phyloP scores from a whole-genome alignment of 805 yeast species.

The Komagataella ulmi region DNA sequence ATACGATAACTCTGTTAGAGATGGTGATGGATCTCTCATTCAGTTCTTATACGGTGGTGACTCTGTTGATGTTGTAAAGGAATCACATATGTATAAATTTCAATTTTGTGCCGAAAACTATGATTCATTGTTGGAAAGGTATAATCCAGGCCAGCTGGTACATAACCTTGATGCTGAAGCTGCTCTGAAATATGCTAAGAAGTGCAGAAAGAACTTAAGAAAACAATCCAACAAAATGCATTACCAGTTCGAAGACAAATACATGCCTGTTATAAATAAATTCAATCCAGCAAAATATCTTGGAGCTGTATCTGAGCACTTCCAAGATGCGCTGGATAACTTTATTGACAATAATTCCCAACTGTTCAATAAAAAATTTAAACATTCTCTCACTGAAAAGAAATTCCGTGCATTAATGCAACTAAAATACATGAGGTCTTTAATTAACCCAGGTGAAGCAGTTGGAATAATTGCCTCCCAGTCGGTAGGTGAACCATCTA shows the following conservation, averaged over 20 bases:
- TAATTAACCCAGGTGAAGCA: slow-evolving; percentile 92
- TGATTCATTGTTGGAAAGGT: slow-evolving; percentile 73
- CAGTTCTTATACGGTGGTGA: slow-evolving; percentile 98
- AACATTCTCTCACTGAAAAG: slow-evolving; percentile 42
- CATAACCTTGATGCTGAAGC: slow-evolving; percentile 74
- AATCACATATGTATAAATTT: slow-evolving; percentile 88
- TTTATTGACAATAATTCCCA: slow-evolving; percentile 45
- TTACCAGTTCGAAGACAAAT: slow-evolving; percentile 46
- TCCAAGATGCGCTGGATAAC: slow-evolving; percentile 66
- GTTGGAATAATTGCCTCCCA: slow-evolving; percentile 98
- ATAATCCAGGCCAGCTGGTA: slow-evolving; percentile 63
- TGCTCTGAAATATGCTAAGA: slow-evolving; percentile 73
- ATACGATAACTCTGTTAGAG: slow-evolving; percentile 92
- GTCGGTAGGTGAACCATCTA: slow-evolving; percentile 97
- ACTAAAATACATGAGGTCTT: slow-evolving; percentile 92
- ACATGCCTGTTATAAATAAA: slow-evolving; percentile 80
- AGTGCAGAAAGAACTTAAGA: slow-evolving; percentile 57
- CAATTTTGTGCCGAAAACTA: slow-evolving; percentile 87
- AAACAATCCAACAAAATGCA: slow-evolving; percentile 55
- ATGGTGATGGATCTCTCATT: slow-evolving; percentile 84
- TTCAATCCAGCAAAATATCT: slow-evolving; percentile 82
- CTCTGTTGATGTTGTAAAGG: slow-evolving; percentile 86
- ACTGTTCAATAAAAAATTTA: slow-evolving; percentile 40
- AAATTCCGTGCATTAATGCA: slow-evolving; percentile 96
- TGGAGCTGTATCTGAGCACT: slow-evolving; percentile 87